These are phyloP conservation scores for Fistulinella staudtii DNA, from an alignment of 1,284 basidiomycete genomes.

Conservation along the genomic window DNA sequence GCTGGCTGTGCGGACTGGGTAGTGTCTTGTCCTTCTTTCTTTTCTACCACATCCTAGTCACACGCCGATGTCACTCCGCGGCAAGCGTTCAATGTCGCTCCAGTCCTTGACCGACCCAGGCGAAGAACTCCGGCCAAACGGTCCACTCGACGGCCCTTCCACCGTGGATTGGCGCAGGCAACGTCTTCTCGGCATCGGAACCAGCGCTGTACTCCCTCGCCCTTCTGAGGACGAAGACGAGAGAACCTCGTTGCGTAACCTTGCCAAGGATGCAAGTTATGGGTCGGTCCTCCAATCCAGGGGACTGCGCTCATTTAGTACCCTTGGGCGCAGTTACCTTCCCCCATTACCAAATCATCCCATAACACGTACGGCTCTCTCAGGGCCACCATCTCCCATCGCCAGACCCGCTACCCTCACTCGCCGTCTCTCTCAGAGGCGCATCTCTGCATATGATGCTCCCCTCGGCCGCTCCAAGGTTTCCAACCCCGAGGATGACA, in stretches of 20 bases:
- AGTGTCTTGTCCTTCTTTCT: too few relatives aligned
- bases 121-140: conserved; percentile 15
- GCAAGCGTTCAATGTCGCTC: conserved; percentile 18
- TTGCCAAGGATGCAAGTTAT: conserved; percentile 10
- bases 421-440: conserved; percentile 45
- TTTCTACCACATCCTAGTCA: too few relatives aligned
- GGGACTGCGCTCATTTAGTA: conserved; percentile 11
- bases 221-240: conserved; percentile 16
- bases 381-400: conserved; percentile 19
- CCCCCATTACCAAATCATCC: conserved; percentile 11
- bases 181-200: conserved; percentile 32
- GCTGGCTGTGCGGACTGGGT: neutral
- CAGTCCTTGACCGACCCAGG: conserved; percentile 16
- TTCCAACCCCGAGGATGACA: conserved; percentile 41
- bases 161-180: conserved; percentile 30
- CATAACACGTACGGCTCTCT: conserved; percentile 10
- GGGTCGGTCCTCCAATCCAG: conserved; percentile 16
- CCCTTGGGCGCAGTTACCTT: conserved; percentile 7
- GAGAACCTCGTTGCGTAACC: conserved; percentile 16
- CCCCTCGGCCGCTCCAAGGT: conserved; percentile 34
- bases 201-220: neutral
- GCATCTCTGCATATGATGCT: conserved; percentile 72
- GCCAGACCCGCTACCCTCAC: conserved; percentile 14
- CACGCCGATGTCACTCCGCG: conserved; percentile 1
- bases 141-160: conserved; percentile 29